phyloP scores from a whole-genome alignment of 306 rosid genomes.

The Mimosa bimucronata region DNA sequence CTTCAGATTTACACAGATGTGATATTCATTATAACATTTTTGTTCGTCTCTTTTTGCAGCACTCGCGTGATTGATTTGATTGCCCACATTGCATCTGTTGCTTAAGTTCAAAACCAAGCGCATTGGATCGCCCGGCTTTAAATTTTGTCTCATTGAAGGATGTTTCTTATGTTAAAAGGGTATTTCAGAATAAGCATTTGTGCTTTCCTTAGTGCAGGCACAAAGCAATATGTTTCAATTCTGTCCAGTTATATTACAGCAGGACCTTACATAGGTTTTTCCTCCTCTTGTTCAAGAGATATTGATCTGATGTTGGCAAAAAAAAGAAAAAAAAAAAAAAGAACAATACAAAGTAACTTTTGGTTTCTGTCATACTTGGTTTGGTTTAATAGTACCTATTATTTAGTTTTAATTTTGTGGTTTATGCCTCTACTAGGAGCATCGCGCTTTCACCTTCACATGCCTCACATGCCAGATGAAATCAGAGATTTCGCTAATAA shows the following conservation, averaged over 20 bases:
- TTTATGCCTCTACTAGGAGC: background rate
- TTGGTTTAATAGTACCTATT: background rate
- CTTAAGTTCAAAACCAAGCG: slow-evolving; percentile 40
- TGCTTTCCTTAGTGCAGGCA: slow-evolving; percentile 33
- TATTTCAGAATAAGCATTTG: slow-evolving; percentile 38
- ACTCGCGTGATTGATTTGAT: slow-evolving; percentile 94
- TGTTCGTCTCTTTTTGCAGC: slow-evolving; percentile 48
- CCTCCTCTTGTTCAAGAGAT: slow-evolving; percentile 28
- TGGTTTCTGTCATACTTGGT: background rate
- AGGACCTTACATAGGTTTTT: slow-evolving; percentile 22
- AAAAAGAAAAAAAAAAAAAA: too few relatives aligned
- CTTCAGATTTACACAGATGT: background rate
- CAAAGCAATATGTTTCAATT: slow-evolving; percentile 10
- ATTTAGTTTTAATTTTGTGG: background rate
- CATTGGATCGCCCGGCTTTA: slow-evolving; percentile 30
- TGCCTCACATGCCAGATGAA: background rate
- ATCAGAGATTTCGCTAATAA: background rate
- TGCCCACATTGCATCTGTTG: slow-evolving; percentile 65
- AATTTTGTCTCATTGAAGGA: slow-evolving; percentile 34
- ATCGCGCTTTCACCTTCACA: background rate
- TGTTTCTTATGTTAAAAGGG: background rate
- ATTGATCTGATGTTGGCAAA: background rate
- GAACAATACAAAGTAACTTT: slow-evolving; percentile 21
- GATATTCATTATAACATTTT: background rate
- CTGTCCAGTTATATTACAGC: background rate